Conservation (phyloP, 2,329 filamentous ascomycete species). For the Pseudogymnoascus sp. region DNA sequence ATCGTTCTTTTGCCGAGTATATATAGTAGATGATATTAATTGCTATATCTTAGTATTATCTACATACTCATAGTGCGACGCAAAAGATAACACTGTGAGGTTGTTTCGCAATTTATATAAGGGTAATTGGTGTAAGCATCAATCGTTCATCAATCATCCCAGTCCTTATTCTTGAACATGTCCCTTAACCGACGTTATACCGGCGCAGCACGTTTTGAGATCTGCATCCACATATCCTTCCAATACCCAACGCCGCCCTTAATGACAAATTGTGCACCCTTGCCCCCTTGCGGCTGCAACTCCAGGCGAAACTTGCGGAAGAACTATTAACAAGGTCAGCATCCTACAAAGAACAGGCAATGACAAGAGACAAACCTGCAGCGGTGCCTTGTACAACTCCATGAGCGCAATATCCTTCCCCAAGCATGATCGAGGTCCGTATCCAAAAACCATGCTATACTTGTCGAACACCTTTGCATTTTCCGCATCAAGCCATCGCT, state of each 20-base stretch:
- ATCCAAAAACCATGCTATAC: slow-evolving; percentile 42
- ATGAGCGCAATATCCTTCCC: slow-evolving; percentile 44
- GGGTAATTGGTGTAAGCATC: neutral
- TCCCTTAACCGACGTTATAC: neutral
- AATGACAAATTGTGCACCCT: slow-evolving; percentile 30
- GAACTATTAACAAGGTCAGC: slow-evolving; percentile 27
- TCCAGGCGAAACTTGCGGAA: slow-evolving; percentile 32
- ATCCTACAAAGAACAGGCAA: neutral
- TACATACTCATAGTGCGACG: neutral
- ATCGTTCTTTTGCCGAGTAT: too few species aligned
- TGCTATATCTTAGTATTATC: neutral
- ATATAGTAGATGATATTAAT: neutral
- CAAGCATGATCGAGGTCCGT: slow-evolving; percentile 39
- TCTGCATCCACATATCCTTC: slow-evolving; percentile 33
- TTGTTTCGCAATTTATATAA: neutral
- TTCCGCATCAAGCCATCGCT: slow-evolving; percentile 39
- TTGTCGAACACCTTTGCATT: slow-evolving; percentile 36
- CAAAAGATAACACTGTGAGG: neutral
- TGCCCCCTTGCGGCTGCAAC: slow-evolving; percentile 22
- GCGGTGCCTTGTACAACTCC: slow-evolving; percentile 41
- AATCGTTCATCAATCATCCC: neutral
- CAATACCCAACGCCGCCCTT: slow-evolving; percentile 37
- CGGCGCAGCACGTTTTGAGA: slow-evolving; percentile 15
- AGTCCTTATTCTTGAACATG: neutral
- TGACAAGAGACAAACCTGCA: slow-evolving; percentile 17